These are phyloP conservation scores for Chaetomium cochliodes DNA, from an alignment of 495 filamentous ascomycete genomes.

Conservation along the genomic window DNA sequence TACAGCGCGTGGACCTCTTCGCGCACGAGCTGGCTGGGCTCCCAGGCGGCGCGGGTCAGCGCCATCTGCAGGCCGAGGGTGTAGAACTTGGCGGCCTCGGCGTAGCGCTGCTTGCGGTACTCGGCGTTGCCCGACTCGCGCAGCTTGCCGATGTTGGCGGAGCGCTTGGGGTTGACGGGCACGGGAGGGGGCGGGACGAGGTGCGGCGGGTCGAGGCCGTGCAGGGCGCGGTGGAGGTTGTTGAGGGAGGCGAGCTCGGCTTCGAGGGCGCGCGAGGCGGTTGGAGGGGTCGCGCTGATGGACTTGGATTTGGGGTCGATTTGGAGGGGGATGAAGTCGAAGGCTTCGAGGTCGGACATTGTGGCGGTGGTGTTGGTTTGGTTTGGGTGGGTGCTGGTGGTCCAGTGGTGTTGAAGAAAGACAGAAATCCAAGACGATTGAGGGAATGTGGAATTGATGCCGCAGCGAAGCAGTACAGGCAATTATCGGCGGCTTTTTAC, in stretches of 20 bases:
- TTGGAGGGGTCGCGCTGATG: slow-evolving; percentile 40
- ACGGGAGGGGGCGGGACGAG: slow-evolving; percentile 69
- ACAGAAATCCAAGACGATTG: no score
- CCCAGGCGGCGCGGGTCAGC: slow-evolving; percentile 76
- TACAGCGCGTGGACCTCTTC: slow-evolving; percentile 81
- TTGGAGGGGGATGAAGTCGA: slow-evolving; percentile 75
- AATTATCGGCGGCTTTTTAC: not conserved
- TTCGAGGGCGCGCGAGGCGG: slow-evolving; percentile 48
- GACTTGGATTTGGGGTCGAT: slow-evolving; percentile 78
- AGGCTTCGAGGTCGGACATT: slow-evolving; percentile 70
- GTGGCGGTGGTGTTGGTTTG: slow-evolving; percentile 19
- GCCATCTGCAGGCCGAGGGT: slow-evolving; percentile 85
- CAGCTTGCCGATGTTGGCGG: slow-evolving; percentile 82
- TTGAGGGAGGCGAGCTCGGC: slow-evolving; percentile 71
- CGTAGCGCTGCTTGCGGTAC: slow-evolving; percentile 71
- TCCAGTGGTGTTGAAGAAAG: slow-evolving; percentile 15
- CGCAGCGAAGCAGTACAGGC: not conserved
- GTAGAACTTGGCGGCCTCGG: slow-evolving; percentile 79
- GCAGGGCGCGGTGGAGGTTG: slow-evolving; percentile 67
- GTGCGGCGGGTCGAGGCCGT: slow-evolving; percentile 56
- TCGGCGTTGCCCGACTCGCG: slow-evolving; percentile 81
- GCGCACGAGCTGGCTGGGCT: slow-evolving; percentile 72
- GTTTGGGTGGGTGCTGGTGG: slow-evolving; percentile 3
- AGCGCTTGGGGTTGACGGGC: slow-evolving; percentile 81
- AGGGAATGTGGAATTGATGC: not conserved